Evolutionary conservation across 768 basidiomycete genomes (phyloP), one percentile per base, ranked within the genome.

Genomic region (Auricularia sp.): DNA sequence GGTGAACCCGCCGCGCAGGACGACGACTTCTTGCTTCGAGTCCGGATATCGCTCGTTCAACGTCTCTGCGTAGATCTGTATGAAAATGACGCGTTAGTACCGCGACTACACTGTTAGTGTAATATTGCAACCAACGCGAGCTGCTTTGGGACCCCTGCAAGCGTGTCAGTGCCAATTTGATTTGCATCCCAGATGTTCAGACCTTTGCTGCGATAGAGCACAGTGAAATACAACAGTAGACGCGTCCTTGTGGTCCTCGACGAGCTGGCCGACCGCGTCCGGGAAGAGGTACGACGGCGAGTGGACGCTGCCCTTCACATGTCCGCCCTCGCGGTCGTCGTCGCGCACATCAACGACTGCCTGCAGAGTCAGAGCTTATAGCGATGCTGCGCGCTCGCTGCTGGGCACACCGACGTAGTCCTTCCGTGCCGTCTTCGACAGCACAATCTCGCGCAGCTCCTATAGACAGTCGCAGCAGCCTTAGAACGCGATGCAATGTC

Each of bases 271-370:
- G 36, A 92, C 84, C 24, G 75, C 79, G 62, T 72, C 75, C 42
- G 81, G 72, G 73, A 92, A 91, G 61, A 78, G 79, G 35, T 72
- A 66, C 7, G 89, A 89, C 1, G 92, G 92, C 39, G 79, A 71
- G 70, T 89, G 84, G 65, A 82, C 70, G 51, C 83, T 80, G 67
- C 82, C 80, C 68, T 81, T 84, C 73, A 94, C 90, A 72, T 93
- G 88, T 44, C 92, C 92, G 68, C 92, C 92, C 11, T 72, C 77
- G 74, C 80, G 89, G 68, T 94, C 92, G 64, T 86, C 83, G 73
- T 92, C 91, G n/a, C 92, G 86, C 37, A 94, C 92, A 73, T 94
- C 92, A 47, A 94, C 82, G 54, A 94, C 81, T 51, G 47, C 21
- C 14, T 51, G 14, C 21, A 3, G 44, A 11, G 6, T 21, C 18